Conservation (phyloP, 306 rosid genomes). For the Sechiopsis laciniata region DNA sequence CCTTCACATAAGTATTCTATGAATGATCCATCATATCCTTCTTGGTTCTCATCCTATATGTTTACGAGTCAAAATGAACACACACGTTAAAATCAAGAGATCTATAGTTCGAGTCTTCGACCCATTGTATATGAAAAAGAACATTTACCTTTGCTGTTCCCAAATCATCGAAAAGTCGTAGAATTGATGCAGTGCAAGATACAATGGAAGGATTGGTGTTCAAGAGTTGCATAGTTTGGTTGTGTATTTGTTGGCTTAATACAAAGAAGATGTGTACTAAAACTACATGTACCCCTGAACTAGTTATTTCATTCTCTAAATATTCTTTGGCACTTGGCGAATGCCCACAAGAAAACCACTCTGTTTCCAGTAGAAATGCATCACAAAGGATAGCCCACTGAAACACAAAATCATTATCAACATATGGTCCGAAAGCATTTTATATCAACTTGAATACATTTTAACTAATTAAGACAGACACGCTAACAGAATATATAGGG, state of each 20-base stretch:
- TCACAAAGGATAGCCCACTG: slow-evolving; percentile 54
- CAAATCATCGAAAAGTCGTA: slow-evolving; percentile 66
- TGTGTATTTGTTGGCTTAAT: slow-evolving; percentile 41
- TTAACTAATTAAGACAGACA: too few relatives aligned
- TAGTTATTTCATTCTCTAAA: slow-evolving; percentile 47
- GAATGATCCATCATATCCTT: slow-evolving; percentile 50
- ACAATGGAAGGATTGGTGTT: slow-evolving; percentile 34
- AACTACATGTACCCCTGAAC: slow-evolving; percentile 56
- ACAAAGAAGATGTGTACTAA: slow-evolving; percentile 48
- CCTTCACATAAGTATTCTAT: slow-evolving; percentile 37
- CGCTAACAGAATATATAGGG: too few relatives aligned
- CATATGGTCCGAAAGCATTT: neutral
- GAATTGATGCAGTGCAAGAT: slow-evolving; percentile 51
- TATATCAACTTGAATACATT: neutral
- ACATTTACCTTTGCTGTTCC: slow-evolving; percentile 41
- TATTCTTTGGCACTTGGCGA: slow-evolving; percentile 47
- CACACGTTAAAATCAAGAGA: too few relatives aligned
- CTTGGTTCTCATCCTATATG: slow-evolving; percentile 33
- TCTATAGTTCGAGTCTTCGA: too few relatives aligned
- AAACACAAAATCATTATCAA: neutral
- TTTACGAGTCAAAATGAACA: too few relatives aligned
- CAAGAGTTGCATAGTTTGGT: slow-evolving; percentile 28
- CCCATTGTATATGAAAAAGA: too few relatives aligned
- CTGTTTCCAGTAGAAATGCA: slow-evolving; percentile 60
- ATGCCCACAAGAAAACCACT: slow-evolving; percentile 51